phyloP scores from a whole-genome alignment of 371 early-diverging fungal genomes.

The Mucor circinelloides region DNA sequence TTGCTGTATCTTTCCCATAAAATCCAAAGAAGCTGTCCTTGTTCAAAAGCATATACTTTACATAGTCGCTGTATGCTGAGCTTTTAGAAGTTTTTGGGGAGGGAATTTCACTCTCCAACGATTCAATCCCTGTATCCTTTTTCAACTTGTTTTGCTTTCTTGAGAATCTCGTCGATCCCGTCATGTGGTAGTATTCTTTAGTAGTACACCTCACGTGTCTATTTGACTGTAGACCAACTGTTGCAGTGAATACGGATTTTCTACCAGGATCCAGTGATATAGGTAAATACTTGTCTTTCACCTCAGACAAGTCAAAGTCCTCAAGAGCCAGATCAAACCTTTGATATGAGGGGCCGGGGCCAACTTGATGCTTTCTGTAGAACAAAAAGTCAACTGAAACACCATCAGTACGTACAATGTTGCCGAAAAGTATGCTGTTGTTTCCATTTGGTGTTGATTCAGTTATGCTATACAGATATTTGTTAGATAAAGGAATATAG shows the following conservation, averaged over 20 bases:
- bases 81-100: too few species aligned
- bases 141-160: background rate
- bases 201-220: slow-evolving; percentile 5
- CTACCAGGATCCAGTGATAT: background rate
- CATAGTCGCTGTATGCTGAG: too few species aligned
- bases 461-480: too few species aligned
- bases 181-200: slow-evolving; percentile 3
- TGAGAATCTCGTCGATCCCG: background rate
- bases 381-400: slow-evolving; percentile 6
- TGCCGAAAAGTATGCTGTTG: background rate
- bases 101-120: too few species aligned
- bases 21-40: background rate
- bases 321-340: background rate
- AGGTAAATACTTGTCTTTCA: background rate
- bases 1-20: too few species aligned
- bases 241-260: slow-evolving; percentile 3
- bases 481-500: too few species aligned
- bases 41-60: background rate
- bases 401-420: background rate
- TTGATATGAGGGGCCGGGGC: too few species aligned
- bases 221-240: background rate
- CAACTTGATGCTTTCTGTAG: background rate
- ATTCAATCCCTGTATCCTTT: too few species aligned
- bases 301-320: background rate
- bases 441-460: background rate